phyloP scores from a whole-genome alignment of 2,329 filamentous ascomycete species.

The Pseudogymnoascus sp. region DNA sequence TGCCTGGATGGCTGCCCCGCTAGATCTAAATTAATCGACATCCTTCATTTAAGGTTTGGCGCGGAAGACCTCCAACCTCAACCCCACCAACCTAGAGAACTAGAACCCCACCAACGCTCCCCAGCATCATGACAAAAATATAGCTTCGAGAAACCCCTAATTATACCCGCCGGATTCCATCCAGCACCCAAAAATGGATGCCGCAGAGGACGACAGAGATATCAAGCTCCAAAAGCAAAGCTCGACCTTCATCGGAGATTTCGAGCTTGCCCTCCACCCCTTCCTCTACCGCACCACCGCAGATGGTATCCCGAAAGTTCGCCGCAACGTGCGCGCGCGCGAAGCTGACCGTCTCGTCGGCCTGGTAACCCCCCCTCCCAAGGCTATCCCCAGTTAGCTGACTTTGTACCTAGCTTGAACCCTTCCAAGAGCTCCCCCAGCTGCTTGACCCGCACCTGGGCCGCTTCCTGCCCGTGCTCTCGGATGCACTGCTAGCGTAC shows the following conservation, averaged over 20 bases:
- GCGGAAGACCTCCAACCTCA: neutral
- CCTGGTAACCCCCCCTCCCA: slow-evolving; percentile 28
- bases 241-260: slow-evolving; percentile 48
- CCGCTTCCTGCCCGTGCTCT: slow-evolving; percentile 63
- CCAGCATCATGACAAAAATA: neutral
- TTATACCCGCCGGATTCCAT: neutral
- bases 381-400: slow-evolving; percentile 14
- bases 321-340: slow-evolving; percentile 40
- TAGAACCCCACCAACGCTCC: neutral
- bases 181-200: slow-evolving; percentile 42
- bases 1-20: neutral
- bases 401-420: slow-evolving; percentile 48
- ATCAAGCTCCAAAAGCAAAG: slow-evolving; percentile 54
- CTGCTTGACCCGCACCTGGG: slow-evolving; percentile 79
- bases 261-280: slow-evolving; percentile 42
- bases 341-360: slow-evolving; percentile 42
- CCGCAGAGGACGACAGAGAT: slow-evolving; percentile 50
- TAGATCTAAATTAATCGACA: neutral
- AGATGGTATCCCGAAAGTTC: slow-evolving; percentile 34
- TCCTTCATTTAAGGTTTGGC: neutral
- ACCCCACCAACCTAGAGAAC: neutral
- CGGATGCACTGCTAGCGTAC: slow-evolving; percentile 66
- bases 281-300: slow-evolving; percentile 46
- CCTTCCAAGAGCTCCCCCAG: slow-evolving; percentile 93
- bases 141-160: neutral